Base-by-base conservation (phyloP, 2,329 filamentous ascomycete genomes). In the Diaporthe sp. region DNA sequence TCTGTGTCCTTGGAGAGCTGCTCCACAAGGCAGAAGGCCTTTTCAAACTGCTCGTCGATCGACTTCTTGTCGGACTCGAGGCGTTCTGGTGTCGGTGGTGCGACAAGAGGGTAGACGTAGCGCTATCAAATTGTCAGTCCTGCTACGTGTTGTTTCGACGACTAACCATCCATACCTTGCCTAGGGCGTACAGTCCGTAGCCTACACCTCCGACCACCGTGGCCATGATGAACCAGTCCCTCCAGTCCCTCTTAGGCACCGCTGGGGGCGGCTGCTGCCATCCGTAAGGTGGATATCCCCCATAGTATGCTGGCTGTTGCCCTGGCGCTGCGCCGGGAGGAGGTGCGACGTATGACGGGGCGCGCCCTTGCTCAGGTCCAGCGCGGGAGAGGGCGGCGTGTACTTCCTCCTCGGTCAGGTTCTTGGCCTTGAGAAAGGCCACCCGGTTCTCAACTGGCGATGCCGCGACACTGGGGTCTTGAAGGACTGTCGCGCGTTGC, bases 171-270 rank as follows among this genome's bases (percentile, higher is more conserved):
- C 83, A 51, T 87, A 95, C 94, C 91, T 97, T 97, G 76, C 95
- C 94, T 22, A 98, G 90, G 78, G 93, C 91, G 83, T 97, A 99
- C 31, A 98, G 85, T 0, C 96, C 96, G 81, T 98, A 98, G 53
- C 95, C 90, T 28, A 98, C 93, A 67, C 96, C 95, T 75, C 95
- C 94, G 77, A 97, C 93, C 17, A 98, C 94, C 0, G 97, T 99
- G 10, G 97, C 97, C 95, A 98, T 98, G 84, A 99, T 98, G 85
- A 99, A 99, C 94, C 95, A 98, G 83, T 99, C 97, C 77, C 97
- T 91, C 97, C 97, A 99, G 85, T 99, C 97, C 81, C 97, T 90
- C 82, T 92, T 93, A 4, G 95, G 95, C 3, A 92, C 85, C 73
- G 90, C 87, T 4, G 90, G 87, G 10, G 88, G 84, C 39, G 84